Conservation (phyloP, 1,139 yeast genomes). For the Lodderomyces elongisporus region DNA sequence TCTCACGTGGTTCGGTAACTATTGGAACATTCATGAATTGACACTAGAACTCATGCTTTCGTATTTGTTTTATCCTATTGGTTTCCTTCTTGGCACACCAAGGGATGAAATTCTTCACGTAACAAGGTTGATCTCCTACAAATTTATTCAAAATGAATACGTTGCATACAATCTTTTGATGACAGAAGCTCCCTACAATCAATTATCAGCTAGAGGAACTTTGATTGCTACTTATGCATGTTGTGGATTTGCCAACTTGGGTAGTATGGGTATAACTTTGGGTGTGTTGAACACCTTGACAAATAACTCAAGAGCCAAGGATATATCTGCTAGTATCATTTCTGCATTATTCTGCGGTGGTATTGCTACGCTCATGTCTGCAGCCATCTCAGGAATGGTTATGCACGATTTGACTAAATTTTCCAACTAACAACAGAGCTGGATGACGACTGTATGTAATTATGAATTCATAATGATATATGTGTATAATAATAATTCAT, state of each 20-base stretch:
- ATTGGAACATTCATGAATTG: slow-evolving; percentile 53
- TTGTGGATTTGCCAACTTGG: slow-evolving; percentile 64
- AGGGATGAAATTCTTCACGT: slow-evolving; percentile 50
- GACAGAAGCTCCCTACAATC: slow-evolving; percentile 40
- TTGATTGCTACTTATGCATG: slow-evolving; percentile 61
- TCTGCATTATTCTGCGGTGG: slow-evolving; percentile 54
- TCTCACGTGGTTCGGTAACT: slow-evolving; percentile 60
- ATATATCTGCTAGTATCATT: slow-evolving; percentile 44
- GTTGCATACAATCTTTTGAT: slow-evolving; percentile 50
- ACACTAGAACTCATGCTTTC: slow-evolving; percentile 55
- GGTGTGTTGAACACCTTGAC: slow-evolving; percentile 61
- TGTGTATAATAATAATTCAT: no score
- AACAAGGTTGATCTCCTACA: slow-evolving; percentile 51
- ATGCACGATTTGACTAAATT: slow-evolving; percentile 36
- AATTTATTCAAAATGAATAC: slow-evolving; percentile 61
- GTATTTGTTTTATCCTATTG: slow-evolving; percentile 56
- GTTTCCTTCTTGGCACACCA: slow-evolving; percentile 60
- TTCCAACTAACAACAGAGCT: no score
- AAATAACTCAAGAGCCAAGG: slow-evolving; percentile 46
- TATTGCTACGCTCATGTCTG: slow-evolving; percentile 53
- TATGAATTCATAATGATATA: no score
- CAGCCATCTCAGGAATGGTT: slow-evolving; percentile 67
- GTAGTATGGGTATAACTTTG: slow-evolving; percentile 59
- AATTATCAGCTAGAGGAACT: slow-evolving; percentile 49
- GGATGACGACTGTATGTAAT: background rate